phyloP scores from a whole-genome alignment of 2,329 filamentous ascomycete genomes.

The Penicillium griseofulvum region DNA sequence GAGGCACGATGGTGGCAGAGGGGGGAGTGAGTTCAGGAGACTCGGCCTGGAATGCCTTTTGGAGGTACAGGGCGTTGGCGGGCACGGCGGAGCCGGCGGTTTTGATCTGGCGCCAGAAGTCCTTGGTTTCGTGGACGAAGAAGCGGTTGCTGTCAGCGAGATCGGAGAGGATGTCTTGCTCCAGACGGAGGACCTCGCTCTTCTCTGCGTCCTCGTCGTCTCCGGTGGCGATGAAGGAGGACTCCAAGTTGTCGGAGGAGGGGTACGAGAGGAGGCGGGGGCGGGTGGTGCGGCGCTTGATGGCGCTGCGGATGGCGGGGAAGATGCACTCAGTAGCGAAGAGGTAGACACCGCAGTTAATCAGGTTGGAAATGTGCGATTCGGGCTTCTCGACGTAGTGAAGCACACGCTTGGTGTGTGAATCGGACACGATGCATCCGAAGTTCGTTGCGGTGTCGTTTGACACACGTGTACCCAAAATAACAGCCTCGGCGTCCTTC shows the following conservation, averaged over 20 bases:
- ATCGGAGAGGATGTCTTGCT: conserved; percentile 95
- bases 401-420: conserved; percentile 89
- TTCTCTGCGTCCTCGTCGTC: conserved; percentile 73
- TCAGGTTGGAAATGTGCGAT: conserved; percentile 94
- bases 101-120: conserved; percentile 99
- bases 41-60: conserved; percentile 82
- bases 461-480: conserved; percentile 85
- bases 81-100: conserved; percentile 95
- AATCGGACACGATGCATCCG: conserved; percentile 93
- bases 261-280: conserved; percentile 93
- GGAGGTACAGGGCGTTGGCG: conserved; percentile 92
- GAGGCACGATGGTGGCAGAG: conserved; percentile 82
- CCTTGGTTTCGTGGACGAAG: conserved; percentile 97
- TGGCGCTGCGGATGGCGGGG: conserved; percentile 87
- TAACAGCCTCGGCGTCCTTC: conserved; percentile 93
- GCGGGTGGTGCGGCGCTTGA: conserved; percentile 90
- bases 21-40: conserved; percentile 79
- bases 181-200: conserved; percentile 85
- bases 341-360: conserved; percentile 98
- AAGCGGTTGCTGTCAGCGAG: conserved; percentile 97
- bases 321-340: conserved; percentile 96
- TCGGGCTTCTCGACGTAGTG: conserved; percentile 99
- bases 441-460: conserved; percentile 94
- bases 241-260: conserved; percentile 87
- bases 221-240: conserved; percentile 55